Evolutionary conservation across 768 basidiomycete species (phyloP).

Genomic region (Lactarius quietus): DNA sequence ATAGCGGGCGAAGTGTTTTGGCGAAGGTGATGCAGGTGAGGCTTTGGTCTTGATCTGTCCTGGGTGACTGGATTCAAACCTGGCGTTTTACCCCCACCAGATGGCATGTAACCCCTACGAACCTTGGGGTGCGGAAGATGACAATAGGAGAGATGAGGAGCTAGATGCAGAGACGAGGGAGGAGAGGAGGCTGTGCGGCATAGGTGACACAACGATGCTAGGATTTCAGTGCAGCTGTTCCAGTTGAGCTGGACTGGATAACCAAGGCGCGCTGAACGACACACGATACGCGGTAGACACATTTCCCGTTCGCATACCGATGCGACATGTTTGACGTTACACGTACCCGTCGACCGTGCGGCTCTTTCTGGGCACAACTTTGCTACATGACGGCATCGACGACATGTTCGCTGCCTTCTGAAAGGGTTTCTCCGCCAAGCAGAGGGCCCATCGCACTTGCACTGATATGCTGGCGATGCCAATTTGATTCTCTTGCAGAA

Average conservation of each 20-base stretch:
- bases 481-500: too few species aligned
- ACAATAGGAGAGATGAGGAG: conserved; percentile 41
- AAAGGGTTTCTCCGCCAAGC: too few species aligned
- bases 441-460: too few species aligned
- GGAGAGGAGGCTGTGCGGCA: conserved; percentile 71
- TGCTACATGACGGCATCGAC: too few species aligned
- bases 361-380: too few species aligned
- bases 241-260: conserved; percentile 44
- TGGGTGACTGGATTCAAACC: conserved; percentile 1
- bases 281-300: neutral
- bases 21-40: conserved; percentile 80
- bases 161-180: conserved; percentile 59
- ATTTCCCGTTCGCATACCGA: neutral
- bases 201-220: conserved; percentile 71
- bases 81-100: conserved; percentile 35
- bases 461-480: too few species aligned
- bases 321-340: neutral
- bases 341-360: too few species aligned
- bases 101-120: conserved; percentile 88
- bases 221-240: conserved; percentile 96
- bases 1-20: conserved; percentile 61
- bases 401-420: too few species aligned
- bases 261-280: neutral
- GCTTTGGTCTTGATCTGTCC: conserved; percentile 18
- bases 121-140: conserved; percentile 77